Evolutionary conservation across 768 basidiomycete genomes (phyloP).

Genomic region (Pholiota microspora): DNA sequence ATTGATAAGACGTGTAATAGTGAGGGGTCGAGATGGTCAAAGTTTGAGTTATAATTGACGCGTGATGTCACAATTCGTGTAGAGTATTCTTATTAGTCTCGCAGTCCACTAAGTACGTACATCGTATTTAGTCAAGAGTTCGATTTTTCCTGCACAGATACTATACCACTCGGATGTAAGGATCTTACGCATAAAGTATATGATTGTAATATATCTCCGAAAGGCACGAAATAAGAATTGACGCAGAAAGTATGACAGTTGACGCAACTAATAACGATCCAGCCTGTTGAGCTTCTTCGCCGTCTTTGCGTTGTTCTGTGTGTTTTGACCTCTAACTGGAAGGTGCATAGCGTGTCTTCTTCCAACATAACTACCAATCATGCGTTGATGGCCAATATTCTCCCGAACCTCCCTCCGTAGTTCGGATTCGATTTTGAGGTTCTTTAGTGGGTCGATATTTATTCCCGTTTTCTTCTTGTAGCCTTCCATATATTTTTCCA

Average conservation of each 20-base stretch:
- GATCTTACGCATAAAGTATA: too few relatives aligned
- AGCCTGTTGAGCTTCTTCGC: constrained; percentile 89
- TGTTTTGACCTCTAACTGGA: constrained; percentile 94
- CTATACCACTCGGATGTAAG: too few relatives aligned
- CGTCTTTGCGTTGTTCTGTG: constrained; percentile 86
- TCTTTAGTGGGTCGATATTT: constrained; percentile 61
- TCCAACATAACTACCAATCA: constrained; percentile 94
- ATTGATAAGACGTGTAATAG: constrained; percentile 30
- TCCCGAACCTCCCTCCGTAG: constrained; percentile 77
- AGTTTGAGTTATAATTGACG: constrained; percentile 11
- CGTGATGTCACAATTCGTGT: constrained; percentile 26
- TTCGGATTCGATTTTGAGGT: constrained; percentile 86
- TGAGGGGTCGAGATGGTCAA: background rate
- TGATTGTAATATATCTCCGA: too few relatives aligned
- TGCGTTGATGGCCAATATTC: constrained; percentile 89
- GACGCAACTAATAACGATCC: constrained; percentile 45
- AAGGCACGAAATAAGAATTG: background rate
- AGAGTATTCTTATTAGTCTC: background rate
- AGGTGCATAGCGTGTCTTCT: constrained; percentile 90
- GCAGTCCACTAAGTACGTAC: background rate
- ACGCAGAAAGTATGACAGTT: too few relatives aligned
- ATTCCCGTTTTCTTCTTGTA: constrained; percentile 30
- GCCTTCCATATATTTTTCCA: constrained; percentile 35
- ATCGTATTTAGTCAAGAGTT: too few relatives aligned
- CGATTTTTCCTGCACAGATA: too few relatives aligned